Base-by-base conservation (phyloP, 768 basidiomycete species). In the Crassisporium funariophilum region DNA sequence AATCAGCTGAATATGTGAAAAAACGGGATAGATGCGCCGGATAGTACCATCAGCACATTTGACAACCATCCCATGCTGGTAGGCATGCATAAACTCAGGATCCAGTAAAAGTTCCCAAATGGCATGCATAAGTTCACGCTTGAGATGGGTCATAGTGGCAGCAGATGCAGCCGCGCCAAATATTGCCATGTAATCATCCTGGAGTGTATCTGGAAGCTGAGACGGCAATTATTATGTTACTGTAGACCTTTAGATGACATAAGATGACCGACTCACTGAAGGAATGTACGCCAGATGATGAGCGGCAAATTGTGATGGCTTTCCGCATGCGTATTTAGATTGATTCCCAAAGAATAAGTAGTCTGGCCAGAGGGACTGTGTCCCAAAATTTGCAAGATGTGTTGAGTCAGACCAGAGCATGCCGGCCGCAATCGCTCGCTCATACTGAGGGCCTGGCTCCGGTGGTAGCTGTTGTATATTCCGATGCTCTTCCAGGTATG, bases 1-100 rank as follows among this genome's bases (percentile, higher is more conserved):
- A 71, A 41, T 72, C 70, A 0, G 69, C 69, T 1, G 62, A 60
- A 41, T 68, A 67, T 3, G 56, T 61, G 13, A 70, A 66, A 27
- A 72, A 48, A 2, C 65, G 10, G 65, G 65, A 45, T 55, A 72
- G 13, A 69, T 43, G 0, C 59, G 57, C 1, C 64, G 51, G n/a
- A 23, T 3, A 11, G 66, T 36, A 10, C 62, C 62, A 57, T 72
- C 66, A 27, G 19, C 23, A 47, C 67, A 68, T 19, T 49, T 37
- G 10, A 67, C 49, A 5, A 65, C 55, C 3, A 68, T 58, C 2
- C 69, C 67, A 52, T 68, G 54, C 11, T 37, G 12, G 20, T 56
- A 66, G 0, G 61, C 66, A 16, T 62, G 19, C 5, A 62, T 17
- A 37, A 52, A 52, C 3, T 47, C 45, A 4, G 36, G 17, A 17